Conservation (phyloP, 352 stramenopile genomes). For the Globisporangium nagaii region DNA sequence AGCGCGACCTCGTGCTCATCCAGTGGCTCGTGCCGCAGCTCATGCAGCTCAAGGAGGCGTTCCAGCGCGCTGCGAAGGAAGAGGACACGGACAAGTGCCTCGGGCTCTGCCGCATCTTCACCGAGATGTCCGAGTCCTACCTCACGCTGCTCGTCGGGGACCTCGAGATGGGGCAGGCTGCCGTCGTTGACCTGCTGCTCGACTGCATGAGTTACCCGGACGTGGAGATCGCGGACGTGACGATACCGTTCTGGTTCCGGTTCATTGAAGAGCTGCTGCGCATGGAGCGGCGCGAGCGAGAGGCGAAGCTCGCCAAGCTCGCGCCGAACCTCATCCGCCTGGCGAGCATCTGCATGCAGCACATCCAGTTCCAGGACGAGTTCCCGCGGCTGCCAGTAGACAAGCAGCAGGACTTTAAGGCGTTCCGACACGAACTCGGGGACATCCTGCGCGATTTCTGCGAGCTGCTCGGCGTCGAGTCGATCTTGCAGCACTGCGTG, state of each 20-base stretch:
- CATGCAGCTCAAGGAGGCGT: constrained; percentile 54
- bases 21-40: constrained; percentile 78
- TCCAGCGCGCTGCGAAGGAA: constrained; percentile 34
- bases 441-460: constrained; percentile 82
- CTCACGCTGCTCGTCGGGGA: constrained; percentile 70
- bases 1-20: constrained; percentile 46
- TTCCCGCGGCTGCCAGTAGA: constrained; percentile 59
- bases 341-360: constrained; percentile 72
- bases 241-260: constrained; percentile 80
- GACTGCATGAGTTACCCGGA: constrained; percentile 84
- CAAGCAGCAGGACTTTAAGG: constrained; percentile 81
- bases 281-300: constrained; percentile 2
- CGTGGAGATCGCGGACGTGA: constrained; percentile 75
- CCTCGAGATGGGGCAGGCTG: constrained; percentile 45
- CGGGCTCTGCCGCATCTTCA: constrained; percentile 86
- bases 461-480: constrained; percentile 60
- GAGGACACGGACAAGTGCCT: constrained; percentile 77
- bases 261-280: constrained; percentile 49
- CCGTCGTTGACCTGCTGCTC: constrained; percentile 80
- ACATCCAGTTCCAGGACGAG: constrained; percentile 68
- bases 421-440: constrained; percentile 68
- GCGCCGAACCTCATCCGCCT: constrained; percentile 48
- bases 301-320: constrained; percentile 33
- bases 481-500: constrained; percentile 74
- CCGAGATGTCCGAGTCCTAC: constrained; percentile 86